Evolutionary conservation across 768 basidiomycete species (phyloP).

Genomic region (Tylopilus balloui): DNA sequence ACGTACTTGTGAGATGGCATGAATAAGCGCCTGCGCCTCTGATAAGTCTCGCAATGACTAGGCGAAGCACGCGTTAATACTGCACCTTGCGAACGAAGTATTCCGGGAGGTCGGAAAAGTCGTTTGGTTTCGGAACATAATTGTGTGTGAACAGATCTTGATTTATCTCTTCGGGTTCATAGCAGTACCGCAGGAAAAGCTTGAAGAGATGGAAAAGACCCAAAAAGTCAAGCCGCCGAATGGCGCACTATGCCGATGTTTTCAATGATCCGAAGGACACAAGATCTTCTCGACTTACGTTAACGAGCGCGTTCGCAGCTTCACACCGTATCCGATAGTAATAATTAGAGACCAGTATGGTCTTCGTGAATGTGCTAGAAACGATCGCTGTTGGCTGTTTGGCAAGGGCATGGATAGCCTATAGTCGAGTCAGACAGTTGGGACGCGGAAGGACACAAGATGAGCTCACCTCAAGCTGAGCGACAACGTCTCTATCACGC

Average conservation of each 20-base stretch:
- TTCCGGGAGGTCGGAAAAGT: constrained; percentile 86
- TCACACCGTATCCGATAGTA: constrained; percentile 95
- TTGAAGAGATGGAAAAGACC: constrained; percentile 96
- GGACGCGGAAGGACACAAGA: not conserved
- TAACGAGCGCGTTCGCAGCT: constrained; percentile 80
- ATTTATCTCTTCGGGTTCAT: constrained; percentile 76
- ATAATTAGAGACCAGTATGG: constrained; percentile 91
- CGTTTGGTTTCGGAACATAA: constrained; percentile 93
- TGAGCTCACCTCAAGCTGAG: constrained; percentile 83
- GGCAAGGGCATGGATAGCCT: constrained; percentile 90
- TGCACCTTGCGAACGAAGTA: constrained; percentile 94
- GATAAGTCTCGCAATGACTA: constrained; percentile 4
- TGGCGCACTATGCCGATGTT: constrained; percentile 62
- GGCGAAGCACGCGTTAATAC: constrained; percentile 1
- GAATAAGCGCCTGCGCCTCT: constrained; percentile 58
- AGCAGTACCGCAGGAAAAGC: constrained; percentile 85
- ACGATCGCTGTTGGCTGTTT: constrained; percentile 81
- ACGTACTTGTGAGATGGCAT: constrained; percentile 80
- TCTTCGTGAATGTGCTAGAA: constrained; percentile 88
- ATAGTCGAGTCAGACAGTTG: constrained; percentile 10
- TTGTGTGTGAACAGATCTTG: constrained; percentile 83
- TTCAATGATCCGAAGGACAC: constrained; percentile 8
- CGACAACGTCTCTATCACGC: constrained; percentile 93
- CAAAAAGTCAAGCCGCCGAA: constrained; percentile 75
- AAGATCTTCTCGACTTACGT: constrained; percentile 44